Evolutionary conservation across 495 filamentous ascomycete genomes (phyloP).

Genomic region (Penicillium antarcticum): DNA sequence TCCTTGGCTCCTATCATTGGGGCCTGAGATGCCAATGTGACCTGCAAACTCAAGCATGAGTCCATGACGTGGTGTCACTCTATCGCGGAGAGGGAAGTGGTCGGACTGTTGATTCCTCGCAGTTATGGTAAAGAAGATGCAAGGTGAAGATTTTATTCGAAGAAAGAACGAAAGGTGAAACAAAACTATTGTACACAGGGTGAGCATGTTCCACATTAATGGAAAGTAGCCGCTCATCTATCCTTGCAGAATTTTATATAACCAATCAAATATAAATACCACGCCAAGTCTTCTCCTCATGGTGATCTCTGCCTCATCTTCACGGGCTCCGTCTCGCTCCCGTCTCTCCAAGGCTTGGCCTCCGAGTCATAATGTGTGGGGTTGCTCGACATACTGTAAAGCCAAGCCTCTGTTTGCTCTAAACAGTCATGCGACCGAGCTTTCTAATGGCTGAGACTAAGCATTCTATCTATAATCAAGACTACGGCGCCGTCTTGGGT

Average conservation of each 20-base stretch:
- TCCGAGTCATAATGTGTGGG: not conserved
- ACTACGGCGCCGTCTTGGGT: constrained; percentile 16
- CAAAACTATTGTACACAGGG: no score
- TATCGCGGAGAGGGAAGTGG: not conserved
- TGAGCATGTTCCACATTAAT: no score
- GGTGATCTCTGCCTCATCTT: no score
- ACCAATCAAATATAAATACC: not conserved
- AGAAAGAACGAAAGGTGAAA: not conserved
- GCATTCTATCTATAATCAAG: constrained; percentile 8
- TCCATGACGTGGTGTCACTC: not conserved
- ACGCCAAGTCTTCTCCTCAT: no score
- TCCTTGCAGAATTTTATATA: not conserved
- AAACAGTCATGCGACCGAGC: not conserved
- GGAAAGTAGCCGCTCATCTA: no score
- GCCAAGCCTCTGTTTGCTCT: not conserved
- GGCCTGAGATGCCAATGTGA: constrained; percentile 15
- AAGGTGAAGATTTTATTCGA: not conserved
- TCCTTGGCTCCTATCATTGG: constrained; percentile 13
- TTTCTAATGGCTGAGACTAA: not conserved
- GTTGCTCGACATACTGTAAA: not conserved
- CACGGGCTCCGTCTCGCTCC: constrained; percentile 10
- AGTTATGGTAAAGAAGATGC: not conserved
- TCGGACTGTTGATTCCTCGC: not conserved
- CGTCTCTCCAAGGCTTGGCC: constrained; percentile 4
- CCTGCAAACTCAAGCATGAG: constrained; percentile 13